phyloP scores from a whole-genome alignment of 495 filamentous ascomycete species.

The Thozetella sp. region DNA sequence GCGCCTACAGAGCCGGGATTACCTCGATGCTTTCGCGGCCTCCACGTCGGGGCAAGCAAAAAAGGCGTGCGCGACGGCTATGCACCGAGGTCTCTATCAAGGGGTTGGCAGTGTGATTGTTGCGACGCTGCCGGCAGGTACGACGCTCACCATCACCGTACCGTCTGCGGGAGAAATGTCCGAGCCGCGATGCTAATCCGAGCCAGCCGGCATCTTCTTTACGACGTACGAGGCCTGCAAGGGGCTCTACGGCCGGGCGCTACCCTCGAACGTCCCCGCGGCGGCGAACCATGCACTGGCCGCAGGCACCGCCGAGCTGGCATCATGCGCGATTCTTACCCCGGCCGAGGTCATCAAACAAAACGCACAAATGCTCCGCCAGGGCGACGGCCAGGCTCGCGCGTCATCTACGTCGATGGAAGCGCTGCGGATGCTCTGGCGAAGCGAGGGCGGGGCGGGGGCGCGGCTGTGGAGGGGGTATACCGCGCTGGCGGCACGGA shows the following conservation, averaged over 20 bases:
- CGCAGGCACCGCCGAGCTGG: constrained; percentile 74
- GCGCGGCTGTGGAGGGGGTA: constrained; percentile 74
- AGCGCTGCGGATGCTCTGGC: constrained; percentile 39
- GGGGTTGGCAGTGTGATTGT: constrained; percentile 86
- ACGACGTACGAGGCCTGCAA: constrained; percentile 83
- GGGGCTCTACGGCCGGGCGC: constrained; percentile 37
- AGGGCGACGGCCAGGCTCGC: constrained; percentile 4
- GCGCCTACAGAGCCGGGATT: constrained; percentile 77
- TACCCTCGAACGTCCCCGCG: constrained; percentile 50
- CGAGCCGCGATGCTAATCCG: not conserved
- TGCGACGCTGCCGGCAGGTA: constrained; percentile 85
- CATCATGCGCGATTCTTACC: constrained; percentile 82
- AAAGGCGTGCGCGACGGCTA: constrained; percentile 54
- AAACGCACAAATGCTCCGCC: constrained; percentile 75
- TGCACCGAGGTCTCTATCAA: constrained; percentile 83
- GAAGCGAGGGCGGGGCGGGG: constrained; percentile 20
- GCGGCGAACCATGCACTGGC: constrained; percentile 70
- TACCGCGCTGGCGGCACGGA: constrained; percentile 73
- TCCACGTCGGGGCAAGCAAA: constrained; percentile 52
- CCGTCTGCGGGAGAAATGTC: not conserved
- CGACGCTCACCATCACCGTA: constrained; percentile 15
- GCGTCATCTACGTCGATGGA: constrained; percentile 38
- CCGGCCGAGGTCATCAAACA: constrained; percentile 93
- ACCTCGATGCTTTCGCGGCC: constrained; percentile 59
- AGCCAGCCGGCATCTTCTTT: constrained; percentile 82